phyloP scores from a whole-genome alignment of 225 moss, liverwort and hornwort species.

The Neckera pumila region DNA sequence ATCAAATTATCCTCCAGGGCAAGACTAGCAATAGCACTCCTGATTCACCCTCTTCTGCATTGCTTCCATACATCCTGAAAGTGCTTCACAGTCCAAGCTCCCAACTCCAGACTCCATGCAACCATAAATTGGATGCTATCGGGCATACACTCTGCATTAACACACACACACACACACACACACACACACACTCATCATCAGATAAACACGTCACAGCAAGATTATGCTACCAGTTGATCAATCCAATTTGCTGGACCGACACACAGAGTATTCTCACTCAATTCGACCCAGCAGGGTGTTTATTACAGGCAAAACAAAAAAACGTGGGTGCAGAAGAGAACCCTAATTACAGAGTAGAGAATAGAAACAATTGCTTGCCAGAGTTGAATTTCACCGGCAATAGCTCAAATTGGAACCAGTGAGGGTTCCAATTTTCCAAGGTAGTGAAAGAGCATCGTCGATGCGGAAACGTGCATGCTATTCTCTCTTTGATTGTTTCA shows the following conservation, averaged over 20 bases:
- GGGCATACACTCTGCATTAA: not conserved
- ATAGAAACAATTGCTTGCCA: not conserved
- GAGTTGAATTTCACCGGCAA: not conserved
- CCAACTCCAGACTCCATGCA: not conserved
- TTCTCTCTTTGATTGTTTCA: not conserved
- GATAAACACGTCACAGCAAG: not conserved
- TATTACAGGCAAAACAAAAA: not conserved
- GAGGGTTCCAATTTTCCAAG: not conserved
- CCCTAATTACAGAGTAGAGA: not conserved
- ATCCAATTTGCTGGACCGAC: not conserved
- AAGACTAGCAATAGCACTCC: not conserved
- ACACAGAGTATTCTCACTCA: not conserved
- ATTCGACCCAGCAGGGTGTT: not conserved
- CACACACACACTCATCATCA: not conserved
- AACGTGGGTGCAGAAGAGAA: not conserved
- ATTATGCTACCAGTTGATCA: not conserved
- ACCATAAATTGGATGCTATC: not conserved
- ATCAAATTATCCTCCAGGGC: not conserved
- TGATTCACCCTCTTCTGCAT: not conserved
- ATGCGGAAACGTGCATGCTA: not conserved
- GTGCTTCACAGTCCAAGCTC: not conserved
- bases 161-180: not conserved
- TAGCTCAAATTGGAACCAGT: not conserved
- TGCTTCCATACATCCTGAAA: not conserved
- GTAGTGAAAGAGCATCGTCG: not conserved